Evolutionary conservation across 2,329 filamentous ascomycete species (phyloP).

Genomic region (Leptographium procerum): DNA sequence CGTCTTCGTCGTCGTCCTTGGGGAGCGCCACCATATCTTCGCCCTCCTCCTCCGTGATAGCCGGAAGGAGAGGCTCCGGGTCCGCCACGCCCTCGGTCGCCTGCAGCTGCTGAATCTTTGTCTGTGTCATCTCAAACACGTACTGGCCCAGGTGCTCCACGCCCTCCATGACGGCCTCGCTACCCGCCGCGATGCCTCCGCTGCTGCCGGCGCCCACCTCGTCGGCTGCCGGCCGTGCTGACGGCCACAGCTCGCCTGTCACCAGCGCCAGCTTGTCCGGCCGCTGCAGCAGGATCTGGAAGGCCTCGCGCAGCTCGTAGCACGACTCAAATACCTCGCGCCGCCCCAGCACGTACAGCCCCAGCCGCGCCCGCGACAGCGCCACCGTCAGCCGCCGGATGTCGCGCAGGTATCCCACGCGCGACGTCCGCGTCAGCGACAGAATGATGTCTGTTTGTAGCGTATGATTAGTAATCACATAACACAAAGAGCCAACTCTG

Average conservation of each 20-base stretch:
- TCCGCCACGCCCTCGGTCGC: constrained; percentile 16
- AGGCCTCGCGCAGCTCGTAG: constrained; percentile 78
- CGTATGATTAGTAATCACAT: neutral
- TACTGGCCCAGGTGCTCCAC: constrained; percentile 94
- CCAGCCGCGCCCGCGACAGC: constrained; percentile 80
- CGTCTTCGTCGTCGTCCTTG: neutral
- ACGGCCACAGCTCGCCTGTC: constrained; percentile 77
- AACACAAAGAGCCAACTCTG: neutral
- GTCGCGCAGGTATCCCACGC: constrained; percentile 86
- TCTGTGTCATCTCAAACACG: constrained; percentile 88
- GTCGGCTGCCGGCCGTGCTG: constrained; percentile 39
- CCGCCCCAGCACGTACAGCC: constrained; percentile 84
- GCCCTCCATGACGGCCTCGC: constrained; percentile 67
- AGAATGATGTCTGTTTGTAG: constrained; percentile 74
- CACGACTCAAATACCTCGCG: constrained; percentile 80
- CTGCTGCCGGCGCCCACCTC: constrained; percentile 42
- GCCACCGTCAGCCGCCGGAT: constrained; percentile 90
- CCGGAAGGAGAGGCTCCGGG: neutral
- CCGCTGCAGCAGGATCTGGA: constrained; percentile 64
- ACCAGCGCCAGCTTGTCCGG: constrained; percentile 72
- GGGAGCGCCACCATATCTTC: neutral
- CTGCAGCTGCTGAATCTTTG: constrained; percentile 38
- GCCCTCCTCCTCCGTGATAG: neutral
- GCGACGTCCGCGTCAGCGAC: constrained; percentile 78
- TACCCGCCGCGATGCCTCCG: constrained; percentile 42